Evolutionary conservation across 306 rosid genomes (phyloP).

Genomic region (Cyamopsis tetragonoloba): DNA sequence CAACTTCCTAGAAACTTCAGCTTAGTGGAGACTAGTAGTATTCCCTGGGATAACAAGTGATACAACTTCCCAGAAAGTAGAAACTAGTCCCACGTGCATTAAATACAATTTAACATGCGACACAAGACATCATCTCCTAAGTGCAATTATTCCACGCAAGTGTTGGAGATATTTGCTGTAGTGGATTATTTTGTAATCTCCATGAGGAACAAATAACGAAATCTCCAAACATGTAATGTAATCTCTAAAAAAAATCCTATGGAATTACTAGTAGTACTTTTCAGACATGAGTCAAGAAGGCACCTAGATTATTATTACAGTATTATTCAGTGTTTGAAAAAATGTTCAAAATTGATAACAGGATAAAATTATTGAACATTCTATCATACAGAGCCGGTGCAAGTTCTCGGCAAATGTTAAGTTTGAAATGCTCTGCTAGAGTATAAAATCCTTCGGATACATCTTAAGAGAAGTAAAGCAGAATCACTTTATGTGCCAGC

Average conservation of each 20-base stretch:
- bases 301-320: neutral
- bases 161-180: no score
- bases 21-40: no score
- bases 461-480: neutral
- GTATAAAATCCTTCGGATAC: neutral
- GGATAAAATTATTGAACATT: neutral
- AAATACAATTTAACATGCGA: no score
- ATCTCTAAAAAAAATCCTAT: neutral
- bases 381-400: neutral
- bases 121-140: no score
- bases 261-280: no score
- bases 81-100: no score
- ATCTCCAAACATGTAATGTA: neutral
- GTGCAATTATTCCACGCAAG: no score
- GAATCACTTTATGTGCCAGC: neutral
- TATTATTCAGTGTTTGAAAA: neutral
- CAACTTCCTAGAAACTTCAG: no score
- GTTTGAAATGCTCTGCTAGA: neutral
- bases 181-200: neutral
- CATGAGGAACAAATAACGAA: neutral
- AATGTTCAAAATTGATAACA: neutral
- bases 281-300: neutral
- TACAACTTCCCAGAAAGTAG: no score
- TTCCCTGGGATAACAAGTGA: no score
- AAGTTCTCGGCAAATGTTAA: neutral